phyloP scores from a whole-genome alignment of 1,284 basidiomycete species.

The Malassezia psittaci region DNA sequence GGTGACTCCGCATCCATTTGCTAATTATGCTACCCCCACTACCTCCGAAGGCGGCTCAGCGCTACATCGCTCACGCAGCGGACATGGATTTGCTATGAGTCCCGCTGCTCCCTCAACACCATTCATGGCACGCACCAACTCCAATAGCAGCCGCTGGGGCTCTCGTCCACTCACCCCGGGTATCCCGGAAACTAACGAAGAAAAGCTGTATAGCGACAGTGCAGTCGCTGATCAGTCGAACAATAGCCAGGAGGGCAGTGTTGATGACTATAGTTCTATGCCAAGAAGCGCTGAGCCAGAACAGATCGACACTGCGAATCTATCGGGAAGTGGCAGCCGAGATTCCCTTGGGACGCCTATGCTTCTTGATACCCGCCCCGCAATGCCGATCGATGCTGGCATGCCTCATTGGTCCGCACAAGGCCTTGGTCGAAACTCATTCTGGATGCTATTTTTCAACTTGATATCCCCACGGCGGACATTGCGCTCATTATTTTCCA shows the following conservation, averaged over 20 bases:
- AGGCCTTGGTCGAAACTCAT: slow-evolving; percentile 32
- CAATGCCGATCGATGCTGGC: slow-evolving; percentile 35
- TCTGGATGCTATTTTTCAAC: slow-evolving; percentile 33
- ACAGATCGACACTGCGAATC: not conserved
- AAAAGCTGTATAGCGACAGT: not conserved
- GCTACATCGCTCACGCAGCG: not conserved
- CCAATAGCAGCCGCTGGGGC: slow-evolving; percentile 3
- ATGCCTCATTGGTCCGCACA: slow-evolving; percentile 38
- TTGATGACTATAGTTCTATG: not conserved
- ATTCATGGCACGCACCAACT: not conserved
- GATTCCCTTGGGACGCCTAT: not conserved
- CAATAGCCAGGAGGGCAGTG: not conserved
- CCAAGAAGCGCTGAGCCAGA: not conserved
- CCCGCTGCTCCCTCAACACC: slow-evolving; percentile 1
- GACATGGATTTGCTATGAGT: not conserved
- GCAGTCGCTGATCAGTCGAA: too few relatives aligned
- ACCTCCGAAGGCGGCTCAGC: not conserved
- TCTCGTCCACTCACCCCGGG: slow-evolving; percentile 1
- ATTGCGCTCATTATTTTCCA: slow-evolving; percentile 35
- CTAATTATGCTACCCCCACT: slow-evolving; percentile 20
- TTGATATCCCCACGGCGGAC: slow-evolving; percentile 34
- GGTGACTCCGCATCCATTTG: slow-evolving; percentile 42
- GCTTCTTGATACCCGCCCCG: slow-evolving; percentile 12
- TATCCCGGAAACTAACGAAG: not conserved
- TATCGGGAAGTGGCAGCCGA: not conserved